These are phyloP conservation scores for Tubosaeta brunneosetosa DNA, from an alignment of 768 basidiomycete genomes.

Conservation along the genomic window DNA sequence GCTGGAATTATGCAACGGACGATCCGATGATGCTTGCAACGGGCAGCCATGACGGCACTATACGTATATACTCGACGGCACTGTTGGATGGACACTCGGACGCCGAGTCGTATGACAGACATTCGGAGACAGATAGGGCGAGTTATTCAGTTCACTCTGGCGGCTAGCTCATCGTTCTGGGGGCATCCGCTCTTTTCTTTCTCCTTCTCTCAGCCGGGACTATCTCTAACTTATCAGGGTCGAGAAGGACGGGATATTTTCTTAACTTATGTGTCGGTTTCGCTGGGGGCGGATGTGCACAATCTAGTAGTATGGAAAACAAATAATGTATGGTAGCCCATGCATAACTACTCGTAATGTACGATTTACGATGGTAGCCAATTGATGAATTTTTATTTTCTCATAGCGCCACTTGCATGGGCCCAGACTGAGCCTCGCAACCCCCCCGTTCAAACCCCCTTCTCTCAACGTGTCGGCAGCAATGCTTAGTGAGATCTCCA, in stretches of 20 bases:
- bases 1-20: slow-evolving; percentile 68
- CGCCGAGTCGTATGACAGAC: slow-evolving; percentile 23
- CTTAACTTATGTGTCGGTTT: slow-evolving; percentile 24
- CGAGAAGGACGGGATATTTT: not conserved
- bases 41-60: slow-evolving; percentile 71
- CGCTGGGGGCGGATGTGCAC: slow-evolving; percentile 7
- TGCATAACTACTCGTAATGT: slow-evolving; percentile 17
- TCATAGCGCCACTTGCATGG: not conserved
- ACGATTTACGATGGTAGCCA: slow-evolving; percentile 15
- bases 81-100: slow-evolving; percentile 22
- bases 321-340: slow-evolving; percentile 26
- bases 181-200: not conserved
- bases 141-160: slow-evolving; percentile 27
- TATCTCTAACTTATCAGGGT: slow-evolving; percentile 13
- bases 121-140: slow-evolving; percentile 21
- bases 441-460: not conserved
- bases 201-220: slow-evolving; percentile 1
- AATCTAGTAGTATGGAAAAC: slow-evolving; percentile 21
- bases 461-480: slow-evolving; percentile 17
- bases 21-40: slow-evolving; percentile 56
- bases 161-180: slow-evolving; percentile 8
- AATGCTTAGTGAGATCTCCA: slow-evolving; percentile 10
- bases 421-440: not conserved
- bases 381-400: slow-evolving; percentile 8
- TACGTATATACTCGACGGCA: slow-evolving; percentile 66